A percentile compares a stretch with the other conserved stretches of the same genome.
These are phyloP conservation scores for Globisporangium spiculum DNA, from an alignment of 352 stramenopile genomes.

Conservation along the genomic window DNA sequence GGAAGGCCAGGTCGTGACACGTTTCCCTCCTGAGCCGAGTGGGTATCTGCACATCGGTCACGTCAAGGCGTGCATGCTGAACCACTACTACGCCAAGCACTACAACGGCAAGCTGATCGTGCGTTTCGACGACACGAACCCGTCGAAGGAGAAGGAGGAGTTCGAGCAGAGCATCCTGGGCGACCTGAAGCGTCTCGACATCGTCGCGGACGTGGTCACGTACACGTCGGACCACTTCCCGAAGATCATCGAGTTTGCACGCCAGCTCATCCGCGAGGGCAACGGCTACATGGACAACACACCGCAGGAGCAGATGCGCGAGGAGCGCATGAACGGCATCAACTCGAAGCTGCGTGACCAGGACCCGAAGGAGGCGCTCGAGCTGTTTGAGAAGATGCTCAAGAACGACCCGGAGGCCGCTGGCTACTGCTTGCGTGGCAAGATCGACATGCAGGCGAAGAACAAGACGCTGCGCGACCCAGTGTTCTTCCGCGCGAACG, in stretches of 20 bases:
- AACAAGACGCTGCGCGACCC: slow-evolving; percentile 89
- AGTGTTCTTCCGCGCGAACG: slow-evolving; percentile 86
- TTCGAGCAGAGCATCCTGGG: slow-evolving; percentile 96
- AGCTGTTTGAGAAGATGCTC: slow-evolving; percentile 97
- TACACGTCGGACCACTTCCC: slow-evolving; percentile 99
- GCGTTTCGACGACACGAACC: slow-evolving; percentile 99
- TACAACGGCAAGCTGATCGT: slow-evolving; percentile 98
- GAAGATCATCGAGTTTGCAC: slow-evolving; percentile 93
- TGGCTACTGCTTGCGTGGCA: slow-evolving; percentile 85
- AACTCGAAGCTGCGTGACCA: slow-evolving; percentile 92
- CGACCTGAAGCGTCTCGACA: slow-evolving; percentile 86
- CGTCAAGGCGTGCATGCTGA: slow-evolving; percentile 99
- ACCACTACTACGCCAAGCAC: slow-evolving; percentile 98
- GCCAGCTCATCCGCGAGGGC: slow-evolving; percentile 94
- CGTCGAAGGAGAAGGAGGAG: slow-evolving; percentile 99
- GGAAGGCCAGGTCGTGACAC: slow-evolving; percentile 95
- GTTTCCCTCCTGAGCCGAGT: slow-evolving; percentile 72
- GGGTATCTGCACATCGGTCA: slow-evolving; percentile 92
- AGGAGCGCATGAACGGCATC: slow-evolving; percentile 93
- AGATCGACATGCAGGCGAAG: slow-evolving; percentile 94
- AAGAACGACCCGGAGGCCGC: slow-evolving; percentile 82
- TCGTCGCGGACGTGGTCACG: slow-evolving; percentile 80
- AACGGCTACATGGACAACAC: slow-evolving; percentile 99
- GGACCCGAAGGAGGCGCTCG: slow-evolving; percentile 78
- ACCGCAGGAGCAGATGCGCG: slow-evolving; percentile 95